Base-by-base conservation (phyloP, 129 eudicot species). In the Saposhnikovia divaricata region DNA sequence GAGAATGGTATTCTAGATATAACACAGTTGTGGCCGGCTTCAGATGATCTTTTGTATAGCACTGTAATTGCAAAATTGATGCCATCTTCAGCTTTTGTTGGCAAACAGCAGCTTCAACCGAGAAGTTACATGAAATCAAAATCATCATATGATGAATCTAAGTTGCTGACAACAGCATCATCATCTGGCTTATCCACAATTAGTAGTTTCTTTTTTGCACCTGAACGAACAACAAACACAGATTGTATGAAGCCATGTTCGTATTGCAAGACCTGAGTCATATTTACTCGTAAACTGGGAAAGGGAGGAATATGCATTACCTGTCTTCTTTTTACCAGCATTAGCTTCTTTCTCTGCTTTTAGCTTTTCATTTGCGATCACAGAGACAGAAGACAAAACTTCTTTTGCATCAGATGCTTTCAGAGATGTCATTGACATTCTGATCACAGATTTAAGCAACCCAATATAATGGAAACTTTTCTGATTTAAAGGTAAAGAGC, bases 261-360 rank as follows among this genome's bases (percentile, higher is more conserved):
- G 39, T 65, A 28, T 70, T 28, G 15, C 3, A 46, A 46, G 50
- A 46, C n/a, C n/a, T n/a, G n/a, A n/a, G n/a, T n/a, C n/a, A n/a
- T n/a, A 46, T 31, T 46, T 46, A 46, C 50, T 46, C 13, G 4
- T 28, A 65, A 13, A 68, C 40, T 4, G 16, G 2, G 3, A 13
- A 43, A 21, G 27, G 27, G 15, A 23, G 38, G 0, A 73, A 43
- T 37, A 27, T 44, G 31, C 27, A 28, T 39, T 83, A 93, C 98
- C 97, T 84, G 96, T 86, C 89, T 94, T 94, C 96, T 93, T 93
- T 88, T 91, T 93, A 72, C 98, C 93, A 82, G 97, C 93, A 78
- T 90, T 91, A 38, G 97, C 97, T 88, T 95, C 98, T 83, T 95
- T 95, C 84, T 95, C 98, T 9, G 96, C 98, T 82, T 95, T 95